Base-by-base conservation (phyloP, 805 yeast species). In the Saccharomycopsis sp. region DNA sequence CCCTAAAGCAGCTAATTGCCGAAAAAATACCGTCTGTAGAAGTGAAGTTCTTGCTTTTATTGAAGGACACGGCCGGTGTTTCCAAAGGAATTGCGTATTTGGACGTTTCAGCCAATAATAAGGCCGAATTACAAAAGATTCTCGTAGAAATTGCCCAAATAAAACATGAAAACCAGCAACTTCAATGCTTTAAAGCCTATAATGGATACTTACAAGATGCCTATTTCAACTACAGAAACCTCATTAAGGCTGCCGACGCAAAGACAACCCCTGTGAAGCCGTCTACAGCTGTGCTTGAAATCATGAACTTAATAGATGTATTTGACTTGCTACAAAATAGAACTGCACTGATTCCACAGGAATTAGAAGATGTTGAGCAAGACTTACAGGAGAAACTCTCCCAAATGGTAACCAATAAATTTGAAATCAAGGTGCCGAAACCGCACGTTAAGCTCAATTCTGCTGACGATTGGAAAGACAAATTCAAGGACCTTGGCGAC, bases 221-320 rank as follows among this genome's bases (percentile, higher is more conserved):
- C 22, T 49, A 60, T 41, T 53, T 64, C 35, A 57, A 67, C 52
- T 65, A 62, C 59, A 65, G 73, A 15, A 51, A 20, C 15, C 49
- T 61, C 22, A 15, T 54, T 8, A 53, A 67, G 57, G 62, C 59
- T 22, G 58, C 68, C 3, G 55, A 62, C 5, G 62, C 63, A 25
- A 58, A 69, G 24, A 62, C 76, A 51, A 79, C 72, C 2, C 67
- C 67, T 3, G 47, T 56, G 14, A 66, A 66, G 44, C 69, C 55
- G 9, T 24, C 55, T 12, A 42, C 84, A 0, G 76, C 68, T 15
- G 89, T 87, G 0, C 67, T 92, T 5, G 83, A 86, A 58, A 70
- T 91, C 2, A 68, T 88, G 42, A 92, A 91, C 66, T 70, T 89
- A 56, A 70, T 77, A 20, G 82, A 82, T 50, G 81, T 77, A 24